Base-by-base conservation (phyloP, 73 alveolate genomes). In the Paramecium primaurelia region DNA sequence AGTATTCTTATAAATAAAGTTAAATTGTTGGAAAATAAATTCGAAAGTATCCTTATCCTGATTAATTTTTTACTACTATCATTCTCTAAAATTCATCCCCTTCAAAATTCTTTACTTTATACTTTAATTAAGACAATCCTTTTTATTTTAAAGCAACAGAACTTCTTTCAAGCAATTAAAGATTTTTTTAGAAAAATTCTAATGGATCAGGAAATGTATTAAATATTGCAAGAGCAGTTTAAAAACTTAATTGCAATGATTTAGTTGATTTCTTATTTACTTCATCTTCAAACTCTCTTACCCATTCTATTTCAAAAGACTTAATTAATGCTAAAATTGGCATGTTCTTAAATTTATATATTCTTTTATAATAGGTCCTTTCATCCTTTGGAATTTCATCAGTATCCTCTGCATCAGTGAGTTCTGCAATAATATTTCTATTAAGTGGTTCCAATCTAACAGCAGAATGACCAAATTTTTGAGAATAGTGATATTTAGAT, bases 371-470 rank as follows among this genome's bases (percentile, higher is more conserved):
- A 36, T 45, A 45, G 26, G 71, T 25, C 38, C 91, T 80, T 12
- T 80, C 77, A 80, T 80, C 91, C 49, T 47, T 80, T 25, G 91
- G 91, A 14, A 73, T 38, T 30, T 22, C 37, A n/a, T 73, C 87
- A 37, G 38, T 20, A 8, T 73, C 87, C 40, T 73, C 87, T 16
- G 60, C 22, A 73, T 73, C 87, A 16, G 87, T 73, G 16, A 73
- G 58, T 12, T 73, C 87, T 11, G 59, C 87, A 1, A 73, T 40
- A 37, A 73, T 16, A 9, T 73, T 40, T 40, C 87, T 73, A n/a
- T 73, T 37, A 25, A 73, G 59, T 20, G 87, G 87, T 16, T 73
- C 60, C 18, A 73, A 73, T 36, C 64, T 11, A 16, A 34, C 59
- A 36, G 60, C 58, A 2, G 59, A 36, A 40, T 73, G 87, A 6